Evolutionary conservation across 2,329 filamentous ascomycete species (phyloP), one percentile per base, ranked within the genome.

Genomic region (Blumeriella jaapii): DNA sequence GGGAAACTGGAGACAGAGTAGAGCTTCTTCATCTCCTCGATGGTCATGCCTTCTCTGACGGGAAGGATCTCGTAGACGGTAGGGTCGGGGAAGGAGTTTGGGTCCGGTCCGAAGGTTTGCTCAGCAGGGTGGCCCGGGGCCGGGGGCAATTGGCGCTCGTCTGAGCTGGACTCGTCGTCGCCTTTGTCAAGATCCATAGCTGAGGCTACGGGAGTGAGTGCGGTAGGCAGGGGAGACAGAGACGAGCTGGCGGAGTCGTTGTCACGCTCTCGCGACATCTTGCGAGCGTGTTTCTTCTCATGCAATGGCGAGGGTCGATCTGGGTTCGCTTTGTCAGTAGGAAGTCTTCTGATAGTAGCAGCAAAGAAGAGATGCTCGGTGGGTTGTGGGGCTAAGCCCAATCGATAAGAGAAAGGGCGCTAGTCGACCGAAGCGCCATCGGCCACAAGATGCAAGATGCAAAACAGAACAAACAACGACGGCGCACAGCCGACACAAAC

Each of bases 31-130:
- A 79, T 83, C 52, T 93, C 79, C n/a, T 89, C 80, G 38, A 86
- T 75, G 2, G 75, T 69, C 79, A 94, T 93, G 45, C 71, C 78
- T 1, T 78, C 70, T 1, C 71, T 70, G 15, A 87, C 68, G 0
- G 78, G 68, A 37, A 78, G 78, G 44, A 98, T 95, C 55, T 98
- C 82, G 63, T 98, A 98, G 31, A 95, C 71, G 22, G 89, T 94
- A 1, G 87, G 86, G 54, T 98, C 91, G 13, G 74, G 74, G 52
- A 89, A 94, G n/a, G 78, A 85, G 16, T 85, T 82, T 0, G 89
- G 89, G 54, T 96, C 86, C 24, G 89, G 79, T 40, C 89, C 89
- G 57, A 95, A 96, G 1, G 85, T 87, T 59, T 93, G 83, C 40
- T 87, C 80, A 29, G 54, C 47, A 5, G 73, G 70, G 15, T 79